phyloP scores from a whole-genome alignment of 768 basidiomycete species.

The Boletus coccyginus region DNA sequence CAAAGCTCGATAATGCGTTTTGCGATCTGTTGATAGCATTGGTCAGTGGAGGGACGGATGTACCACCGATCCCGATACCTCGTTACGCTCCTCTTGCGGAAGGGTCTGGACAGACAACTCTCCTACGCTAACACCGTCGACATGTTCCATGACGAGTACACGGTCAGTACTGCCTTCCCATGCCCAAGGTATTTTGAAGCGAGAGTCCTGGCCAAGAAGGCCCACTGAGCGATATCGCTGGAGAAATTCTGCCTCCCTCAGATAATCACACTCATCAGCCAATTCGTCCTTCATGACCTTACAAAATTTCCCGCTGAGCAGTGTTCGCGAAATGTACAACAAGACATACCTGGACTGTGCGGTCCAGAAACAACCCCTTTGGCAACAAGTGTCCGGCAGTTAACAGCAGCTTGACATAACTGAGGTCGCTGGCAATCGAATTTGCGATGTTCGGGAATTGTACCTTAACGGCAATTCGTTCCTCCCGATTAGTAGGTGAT shows the following conservation, averaged over 20 bases:
- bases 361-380: conserved; percentile 85
- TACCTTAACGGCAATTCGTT: conserved; percentile 77
- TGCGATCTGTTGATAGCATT: conserved; percentile 62
- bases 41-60: background rate
- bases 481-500: conserved; percentile 54
- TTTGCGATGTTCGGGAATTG: conserved; percentile 92
- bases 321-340: background rate
- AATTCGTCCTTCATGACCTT: conserved; percentile 91
- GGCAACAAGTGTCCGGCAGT: conserved; percentile 81
- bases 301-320: background rate
- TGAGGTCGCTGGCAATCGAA: conserved; percentile 84
- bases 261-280: conserved; percentile 90
- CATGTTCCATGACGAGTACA: conserved; percentile 88
- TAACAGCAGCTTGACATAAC: conserved; percentile 80
- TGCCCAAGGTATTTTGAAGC: conserved; percentile 85
- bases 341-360: conserved; percentile 64
- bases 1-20: conserved; percentile 79
- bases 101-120: conserved; percentile 54
- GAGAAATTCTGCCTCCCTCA: conserved; percentile 74
- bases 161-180: conserved; percentile 78
- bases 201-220: conserved; percentile 52
- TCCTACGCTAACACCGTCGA: conserved; percentile 79
- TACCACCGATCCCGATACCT: conserved; percentile 45
- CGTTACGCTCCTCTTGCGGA: conserved; percentile 63
- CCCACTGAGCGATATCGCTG: conserved; percentile 52